These are phyloP conservation scores for Camellia sinensis DNA, from an alignment of 148 eudicot genomes.

Conservation along the genomic window DNA sequence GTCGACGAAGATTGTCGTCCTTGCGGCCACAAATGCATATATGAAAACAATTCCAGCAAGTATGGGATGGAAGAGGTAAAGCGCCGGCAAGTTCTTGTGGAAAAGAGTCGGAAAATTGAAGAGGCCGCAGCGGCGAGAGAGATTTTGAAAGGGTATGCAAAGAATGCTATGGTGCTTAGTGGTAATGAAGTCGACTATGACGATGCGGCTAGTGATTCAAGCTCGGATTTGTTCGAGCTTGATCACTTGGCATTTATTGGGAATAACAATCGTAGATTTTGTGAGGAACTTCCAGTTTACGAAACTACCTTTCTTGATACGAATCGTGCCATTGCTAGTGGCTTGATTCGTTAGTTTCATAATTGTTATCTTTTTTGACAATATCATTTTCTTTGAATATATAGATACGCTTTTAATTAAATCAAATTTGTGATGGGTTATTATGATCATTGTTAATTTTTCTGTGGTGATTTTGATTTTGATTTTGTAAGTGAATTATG, in stretches of 20 bases:
- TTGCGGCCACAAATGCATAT: constrained; percentile 41
- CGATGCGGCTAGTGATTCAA: constrained; percentile 63
- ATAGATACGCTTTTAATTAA: too few species aligned
- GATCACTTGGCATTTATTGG: constrained; percentile 62
- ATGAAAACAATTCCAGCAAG: constrained; percentile 21
- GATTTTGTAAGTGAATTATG: constrained; percentile 5
- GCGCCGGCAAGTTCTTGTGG: constrained; percentile 6
- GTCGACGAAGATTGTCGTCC: constrained; percentile 57
- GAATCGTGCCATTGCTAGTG: constrained; percentile 34
- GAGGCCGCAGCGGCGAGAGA: constrained; percentile 41
- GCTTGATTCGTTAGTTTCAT: constrained; percentile 28
- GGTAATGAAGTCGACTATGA: constrained; percentile 34
- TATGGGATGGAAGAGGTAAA: constrained; percentile 18
- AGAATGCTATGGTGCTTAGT: constrained; percentile 3
- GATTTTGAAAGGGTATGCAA: constrained; percentile 14
- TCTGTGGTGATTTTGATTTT: not conserved
- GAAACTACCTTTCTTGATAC: constrained; percentile 53
- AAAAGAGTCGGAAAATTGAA: constrained; percentile 29
- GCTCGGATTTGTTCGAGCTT: constrained; percentile 87
- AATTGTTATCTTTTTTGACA: too few species aligned
- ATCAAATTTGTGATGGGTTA: not conserved
- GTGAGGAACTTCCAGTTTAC: constrained; percentile 79
- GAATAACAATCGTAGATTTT: constrained; percentile 18
- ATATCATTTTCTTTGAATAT: too few species aligned
- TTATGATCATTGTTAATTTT: too few species aligned